Base-by-base conservation (phyloP, 2,329 filamentous ascomycete genomes). In the Clarireedia monteithiana region DNA sequence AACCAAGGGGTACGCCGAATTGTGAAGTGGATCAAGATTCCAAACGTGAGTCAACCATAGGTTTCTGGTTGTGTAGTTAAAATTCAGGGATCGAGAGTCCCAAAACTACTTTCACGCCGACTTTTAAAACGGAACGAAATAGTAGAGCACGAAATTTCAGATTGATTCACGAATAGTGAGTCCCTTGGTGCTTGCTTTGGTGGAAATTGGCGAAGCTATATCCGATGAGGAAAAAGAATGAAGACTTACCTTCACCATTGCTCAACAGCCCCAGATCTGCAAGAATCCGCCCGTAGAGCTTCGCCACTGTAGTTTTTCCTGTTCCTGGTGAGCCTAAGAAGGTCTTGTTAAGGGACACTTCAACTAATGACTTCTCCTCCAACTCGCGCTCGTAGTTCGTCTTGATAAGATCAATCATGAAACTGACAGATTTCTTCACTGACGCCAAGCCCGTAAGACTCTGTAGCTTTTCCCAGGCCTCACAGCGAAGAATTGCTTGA, bases 241-340 rank as follows among this genome's bases (percentile, higher is more conserved):
- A 50, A 59, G 6, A 63, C 71, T 67, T 65, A 82, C 81, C 80
- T 75, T 90, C 86, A 0, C 85, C 83, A 24, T 81, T 87, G 0
- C 80, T 85, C 0, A 91, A 67, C 2, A 88, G 61, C 0, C 86
- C 86, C 4, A 91, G 68, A 54, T 88, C 81, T 0, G 79, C 82
- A 0, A 91, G 73, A 2, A 91, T 84, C 40, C 76, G 71, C 0
- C 84, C 87, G 60, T 90, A 91, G 0, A 89, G 69, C 65, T 87
- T 89, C 0, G 85, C 88, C 0, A 91, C 83, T 0, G 85, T 84
- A 0, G 88, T 91, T 63, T 91, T 91, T 0, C 88, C 87, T 0
- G 88, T 91, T 0, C 88, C 88, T 0, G 88, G 88, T 1, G 76
- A 79, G 0, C 88, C 88, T 0, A 90, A 66, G 55, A 91, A 89